A percentile compares a stretch with the other conserved stretches of the same genome.
phyloP scores from a whole-genome alignment of 2,329 filamentous ascomycete genomes.

The Neophaeococcomyces mojaviensis region DNA sequence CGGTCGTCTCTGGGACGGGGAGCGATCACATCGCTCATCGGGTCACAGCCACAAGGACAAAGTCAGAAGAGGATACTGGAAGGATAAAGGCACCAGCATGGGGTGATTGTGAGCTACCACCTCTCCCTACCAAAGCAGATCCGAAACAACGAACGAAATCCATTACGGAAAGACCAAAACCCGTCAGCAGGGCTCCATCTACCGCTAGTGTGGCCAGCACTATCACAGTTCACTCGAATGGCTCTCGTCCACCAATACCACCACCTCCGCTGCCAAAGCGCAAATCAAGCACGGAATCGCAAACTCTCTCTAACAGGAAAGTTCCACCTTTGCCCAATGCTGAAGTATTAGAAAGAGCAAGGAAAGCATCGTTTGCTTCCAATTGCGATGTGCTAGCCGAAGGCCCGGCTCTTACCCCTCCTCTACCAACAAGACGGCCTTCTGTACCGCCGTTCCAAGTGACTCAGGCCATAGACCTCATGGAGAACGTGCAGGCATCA shows the following conservation, averaged over 20 bases:
- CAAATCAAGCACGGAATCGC: slow-evolving; percentile 2
- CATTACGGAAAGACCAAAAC: slow-evolving; percentile 30
- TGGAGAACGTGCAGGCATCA: neutral
- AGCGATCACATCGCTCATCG: slow-evolving; percentile 31
- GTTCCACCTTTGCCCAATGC: slow-evolving; percentile 29
- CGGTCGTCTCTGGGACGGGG: slow-evolving; percentile 44
- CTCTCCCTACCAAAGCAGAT: slow-evolving; percentile 43
- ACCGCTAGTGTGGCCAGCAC: slow-evolving; percentile 21
- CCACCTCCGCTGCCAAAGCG: slow-evolving; percentile 4
- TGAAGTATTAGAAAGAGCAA: slow-evolving; percentile 29
- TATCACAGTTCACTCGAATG: slow-evolving; percentile 11
- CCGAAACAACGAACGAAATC: slow-evolving; percentile 23
- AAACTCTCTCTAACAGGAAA: slow-evolving; percentile 4
- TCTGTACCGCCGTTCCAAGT: slow-evolving; percentile 2
- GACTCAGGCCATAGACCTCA: neutral
- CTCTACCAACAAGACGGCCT: slow-evolving; percentile 9
- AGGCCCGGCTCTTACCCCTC: slow-evolving; percentile 11
- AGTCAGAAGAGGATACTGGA: slow-evolving; percentile 27
- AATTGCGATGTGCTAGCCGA: slow-evolving; percentile 30
- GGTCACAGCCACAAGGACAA: slow-evolving; percentile 16
- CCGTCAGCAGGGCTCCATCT: slow-evolving; percentile 30
- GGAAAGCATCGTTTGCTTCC: slow-evolving; percentile 41
- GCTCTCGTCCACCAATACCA: slow-evolving; percentile 1
- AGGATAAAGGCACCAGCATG: slow-evolving; percentile 49
- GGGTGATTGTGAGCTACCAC: slow-evolving; percentile 48